Evolutionary conservation across 148 eudicot genomes (phyloP), one percentile per base, ranked within the genome.

Genomic region (Amaranthus palmeri): DNA sequence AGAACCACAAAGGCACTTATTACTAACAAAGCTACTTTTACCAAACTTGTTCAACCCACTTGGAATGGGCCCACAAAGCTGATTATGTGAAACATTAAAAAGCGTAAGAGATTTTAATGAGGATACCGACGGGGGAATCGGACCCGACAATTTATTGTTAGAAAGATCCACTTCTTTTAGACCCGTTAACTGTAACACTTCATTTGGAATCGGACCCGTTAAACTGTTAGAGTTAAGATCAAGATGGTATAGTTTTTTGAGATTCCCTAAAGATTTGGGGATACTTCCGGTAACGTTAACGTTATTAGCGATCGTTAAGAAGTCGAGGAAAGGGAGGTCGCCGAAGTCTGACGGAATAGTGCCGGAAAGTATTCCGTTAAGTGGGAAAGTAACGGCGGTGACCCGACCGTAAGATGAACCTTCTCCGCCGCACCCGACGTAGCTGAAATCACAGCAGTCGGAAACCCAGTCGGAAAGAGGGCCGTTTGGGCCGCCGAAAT

Each of bases 1-100:
- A 42, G 83, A 40, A 1, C 84, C 90, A 67, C 90, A 88, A 75
- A 88, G 77, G 76, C 93, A 86, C 68, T 65, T 74, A 75, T 86
- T 89, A 71, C 84, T 87, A 47, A 65, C 58, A 62, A 72, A 89
- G 3, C 64, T 40, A 6, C 56, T 57, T 53, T 18, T 4, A 53
- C 81, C 87, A 10, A 83, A 80, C 7, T 62, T 25, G 18, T 74
- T 74, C 72, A 83, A 8, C 17, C 9, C 40, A 5, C 73, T 83
- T 3, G 91, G 91, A 53, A 87, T 85, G 50, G 45, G 64, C 2
- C 91, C 88, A 48, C 91, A 87, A 58, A 87, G 66, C n/a, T 62
- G 61, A 43, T 87, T 87, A 49, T 85, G 83, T 51, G 86, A 82
- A 47, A 83, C 88, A 54, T 87, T 79, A 3, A 87, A 64, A 41